These are phyloP conservation scores for Hirsutella rhossiliensis DNA, from an alignment of 2,329 filamentous ascomycete genomes.

Conservation along the genomic window DNA sequence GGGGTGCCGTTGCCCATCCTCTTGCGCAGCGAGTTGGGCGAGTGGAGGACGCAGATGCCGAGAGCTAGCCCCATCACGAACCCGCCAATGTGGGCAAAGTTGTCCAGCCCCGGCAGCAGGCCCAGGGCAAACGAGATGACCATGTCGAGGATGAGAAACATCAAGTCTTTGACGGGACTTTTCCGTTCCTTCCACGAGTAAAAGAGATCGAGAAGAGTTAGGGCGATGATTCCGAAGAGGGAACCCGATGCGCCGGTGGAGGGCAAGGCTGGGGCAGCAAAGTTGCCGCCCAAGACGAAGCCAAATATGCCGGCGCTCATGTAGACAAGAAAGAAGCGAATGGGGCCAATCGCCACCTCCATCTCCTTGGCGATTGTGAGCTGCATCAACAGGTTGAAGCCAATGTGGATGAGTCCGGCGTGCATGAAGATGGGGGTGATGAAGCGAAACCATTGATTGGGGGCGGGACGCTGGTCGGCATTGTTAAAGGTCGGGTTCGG, in stretches of 20 bases:
- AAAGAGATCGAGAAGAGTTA: constrained; percentile 77
- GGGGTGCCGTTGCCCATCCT: constrained; percentile 60
- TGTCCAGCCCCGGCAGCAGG: constrained; percentile 84
- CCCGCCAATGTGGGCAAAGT: constrained; percentile 94
- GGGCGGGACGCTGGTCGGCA: constrained; percentile 41
- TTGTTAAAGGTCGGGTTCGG: constrained; percentile 52
- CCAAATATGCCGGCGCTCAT: constrained; percentile 88
- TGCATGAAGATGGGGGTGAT: constrained; percentile 94
- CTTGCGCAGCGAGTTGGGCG: constrained; percentile 66
- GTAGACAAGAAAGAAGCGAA: constrained; percentile 85
- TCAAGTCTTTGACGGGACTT: constrained; percentile 69
- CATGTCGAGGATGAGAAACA: constrained; percentile 77
- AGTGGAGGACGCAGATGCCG: constrained; percentile 79
- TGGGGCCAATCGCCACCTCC: constrained; percentile 76
- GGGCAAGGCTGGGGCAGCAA: constrained; percentile 66
- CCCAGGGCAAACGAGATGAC: constrained; percentile 86
- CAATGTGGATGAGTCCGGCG: constrained; percentile 86
- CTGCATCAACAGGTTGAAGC: constrained; percentile 88
- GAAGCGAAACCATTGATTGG: constrained; percentile 95
- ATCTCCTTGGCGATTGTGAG: constrained; percentile 85
- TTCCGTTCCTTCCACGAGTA: constrained; percentile 81
- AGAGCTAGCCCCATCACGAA: constrained; percentile 86
- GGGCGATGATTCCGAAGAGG: constrained; percentile 82
- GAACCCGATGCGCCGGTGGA: constrained; percentile 84
- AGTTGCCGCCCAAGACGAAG: constrained; percentile 90